Evolutionary conservation across 352 stramenopile species (phyloP), one percentile per base, ranked within the genome.

Genomic region (Phytophthora citrophthora): DNA sequence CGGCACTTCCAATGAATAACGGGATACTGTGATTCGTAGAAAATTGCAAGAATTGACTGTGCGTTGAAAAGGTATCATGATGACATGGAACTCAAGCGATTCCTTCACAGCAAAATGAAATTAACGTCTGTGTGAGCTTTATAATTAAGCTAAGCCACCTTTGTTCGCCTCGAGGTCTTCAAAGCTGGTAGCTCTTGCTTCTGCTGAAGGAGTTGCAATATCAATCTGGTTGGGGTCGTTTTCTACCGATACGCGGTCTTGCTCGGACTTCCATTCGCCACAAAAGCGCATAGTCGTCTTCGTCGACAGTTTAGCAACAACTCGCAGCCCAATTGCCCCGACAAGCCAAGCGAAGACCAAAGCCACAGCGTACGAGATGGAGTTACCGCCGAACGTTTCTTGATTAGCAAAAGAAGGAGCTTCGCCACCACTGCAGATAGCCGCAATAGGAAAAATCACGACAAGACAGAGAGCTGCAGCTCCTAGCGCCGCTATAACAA

Each of bases 11-110:
- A 63, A 31, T 52, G 40, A 54, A 44, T 48, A 24, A 47, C 51
- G 39, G 52, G 49, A 29, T 16, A 3, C 36, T 54, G 50, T 67
- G 49, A 67, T 67, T 65, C 48, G 57, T 45, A 34, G 57, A 65
- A 59, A 65, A 39, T 58, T 1, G 26, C 26, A 29, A 29, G 26
- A 29, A 29, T 40, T 40, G 34, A n/a, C 20, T 20, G 20, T 20
- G 2, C 20, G 20, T 20, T 20, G 20, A 20, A 20, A 20, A 20
- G 20, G 20, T 20, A 20, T 20, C 20, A 20, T 20, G 20, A 20
- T 20, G 20, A 20, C 20, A 20, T 20, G 20, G 20, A 20, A 20
- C 20, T 20, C 20, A 20, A 20, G 20, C 34, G 34, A 40, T 40
- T 16, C 15, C 11, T 13, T 16, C 34, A 16, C 34, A 8, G 2